A percentile compares a stretch with the other conserved stretches of the same genome.
These are phyloP conservation scores for Pestalotiopsis sp. DNA, from an alignment of 2,329 filamentous ascomycete genomes.

Conservation along the genomic window DNA sequence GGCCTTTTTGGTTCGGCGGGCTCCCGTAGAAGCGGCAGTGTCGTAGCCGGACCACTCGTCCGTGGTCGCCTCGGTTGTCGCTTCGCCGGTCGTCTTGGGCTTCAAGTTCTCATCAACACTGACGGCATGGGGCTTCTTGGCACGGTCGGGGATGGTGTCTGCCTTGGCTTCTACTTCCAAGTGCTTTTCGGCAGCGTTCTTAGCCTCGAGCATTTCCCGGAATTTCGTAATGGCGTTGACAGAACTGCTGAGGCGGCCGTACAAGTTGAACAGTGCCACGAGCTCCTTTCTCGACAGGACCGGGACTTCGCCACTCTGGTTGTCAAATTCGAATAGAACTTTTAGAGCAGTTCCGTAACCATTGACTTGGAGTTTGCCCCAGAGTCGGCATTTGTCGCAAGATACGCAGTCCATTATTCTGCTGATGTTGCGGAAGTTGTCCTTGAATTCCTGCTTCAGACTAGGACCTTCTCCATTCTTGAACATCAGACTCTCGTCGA, in stretches of 20 bases:
- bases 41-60: conserved; percentile 37
- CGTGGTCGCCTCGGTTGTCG: conserved; percentile 19
- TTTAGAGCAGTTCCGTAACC: conserved; percentile 95
- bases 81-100: conserved; percentile 5
- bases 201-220: conserved; percentile 47
- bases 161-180: conserved; percentile 17
- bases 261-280: conserved; percentile 92
- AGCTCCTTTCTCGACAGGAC: conserved; percentile 84
- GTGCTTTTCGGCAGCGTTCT: conserved; percentile 17
- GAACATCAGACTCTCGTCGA: conserved; percentile 96
- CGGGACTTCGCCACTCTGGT: conserved; percentile 61
- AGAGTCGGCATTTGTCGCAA: conserved; percentile 96
- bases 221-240: conserved; percentile 76
- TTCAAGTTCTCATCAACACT: conserved; percentile 18
- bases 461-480: conserved; percentile 72
- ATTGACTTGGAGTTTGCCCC: conserved; percentile 95
- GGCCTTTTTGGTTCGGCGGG: not conserved
- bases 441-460: conserved; percentile 95
- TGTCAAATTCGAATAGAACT: conserved; percentile 91
- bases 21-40: not conserved
- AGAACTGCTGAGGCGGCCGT: conserved; percentile 82
- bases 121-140: conserved; percentile 45
- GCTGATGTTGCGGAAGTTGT: conserved; percentile 95
- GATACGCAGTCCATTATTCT: conserved; percentile 98
- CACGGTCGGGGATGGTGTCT: conserved; percentile 33